Conservation (phyloP, 2,329 filamentous ascomycete species). For the Ophiocordyceps camponoti-rufipedis region DNA sequence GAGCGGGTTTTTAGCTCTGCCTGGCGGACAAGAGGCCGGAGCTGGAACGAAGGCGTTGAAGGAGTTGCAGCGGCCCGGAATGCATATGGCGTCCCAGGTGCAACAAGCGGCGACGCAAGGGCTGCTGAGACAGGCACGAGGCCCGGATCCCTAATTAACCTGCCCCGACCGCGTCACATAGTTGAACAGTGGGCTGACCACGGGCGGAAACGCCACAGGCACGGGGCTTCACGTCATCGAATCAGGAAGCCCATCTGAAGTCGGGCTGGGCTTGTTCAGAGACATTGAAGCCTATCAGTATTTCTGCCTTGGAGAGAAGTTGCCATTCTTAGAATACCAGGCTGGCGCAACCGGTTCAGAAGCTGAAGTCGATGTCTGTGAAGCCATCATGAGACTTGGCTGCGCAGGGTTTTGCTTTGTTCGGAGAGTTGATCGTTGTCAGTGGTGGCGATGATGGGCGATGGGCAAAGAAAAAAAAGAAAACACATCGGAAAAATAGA, state of each 20-base stretch:
- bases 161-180: neutral
- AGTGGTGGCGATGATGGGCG: too few species aligned
- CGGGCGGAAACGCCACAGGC: neutral
- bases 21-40: neutral
- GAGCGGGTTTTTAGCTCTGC: neutral
- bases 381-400: neutral
- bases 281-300: neutral
- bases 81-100: neutral
- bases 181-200: neutral
- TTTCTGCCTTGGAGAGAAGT: neutral
- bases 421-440: too few species aligned
- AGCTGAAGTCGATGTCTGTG: neutral
- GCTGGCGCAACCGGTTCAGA: neutral
- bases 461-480: neutral
- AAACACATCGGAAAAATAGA: neutral
- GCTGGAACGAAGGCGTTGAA: neutral
- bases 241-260: neutral
- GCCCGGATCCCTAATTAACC: neutral
- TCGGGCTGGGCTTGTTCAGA: neutral
- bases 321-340: neutral
- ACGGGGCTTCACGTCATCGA: neutral
- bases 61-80: neutral
- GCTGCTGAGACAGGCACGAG: neutral
- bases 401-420: neutral
- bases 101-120: neutral